Evolutionary conservation across 2,329 filamentous ascomycete species (phyloP).

Genomic region (Meredithiella fracta): DNA sequence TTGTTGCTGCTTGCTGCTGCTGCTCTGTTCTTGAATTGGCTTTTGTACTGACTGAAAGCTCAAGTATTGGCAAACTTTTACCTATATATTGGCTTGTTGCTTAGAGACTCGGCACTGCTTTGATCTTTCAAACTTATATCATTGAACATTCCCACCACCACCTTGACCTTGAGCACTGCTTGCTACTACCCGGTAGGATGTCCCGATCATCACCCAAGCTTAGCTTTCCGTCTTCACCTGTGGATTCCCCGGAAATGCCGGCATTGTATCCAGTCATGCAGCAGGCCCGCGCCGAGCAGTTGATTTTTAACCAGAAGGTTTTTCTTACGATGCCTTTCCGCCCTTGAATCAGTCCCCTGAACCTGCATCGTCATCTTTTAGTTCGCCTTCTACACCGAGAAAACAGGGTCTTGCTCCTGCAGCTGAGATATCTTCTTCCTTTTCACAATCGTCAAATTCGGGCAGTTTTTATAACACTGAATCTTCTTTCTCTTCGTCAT

Average conservation of each 20-base stretch:
- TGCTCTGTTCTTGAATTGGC: too few relatives aligned
- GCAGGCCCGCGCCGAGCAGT: neutral
- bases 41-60: neutral
- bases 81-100: neutral
- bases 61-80: slow-evolving; percentile 1
- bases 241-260: slow-evolving; percentile 5
- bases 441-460: neutral
- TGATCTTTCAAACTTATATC: neutral
- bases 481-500: neutral
- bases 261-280: neutral
- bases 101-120: neutral
- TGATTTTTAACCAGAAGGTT: neutral
- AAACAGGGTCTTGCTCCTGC: neutral
- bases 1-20: too few relatives aligned
- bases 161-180: too few relatives aligned
- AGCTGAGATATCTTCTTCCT: neutral
- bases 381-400: neutral
- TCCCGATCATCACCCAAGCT: neutral
- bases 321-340: neutral
- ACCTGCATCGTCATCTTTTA: too few relatives aligned
- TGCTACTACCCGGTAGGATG: slow-evolving; percentile 4
- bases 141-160: too few relatives aligned
- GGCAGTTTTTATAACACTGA: neutral
- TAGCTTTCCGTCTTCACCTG: slow-evolving; percentile 6
- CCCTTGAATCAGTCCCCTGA: neutral